Conservation (phyloP, 345 rosid genomes). For the Cardamine resedifolia region DNA sequence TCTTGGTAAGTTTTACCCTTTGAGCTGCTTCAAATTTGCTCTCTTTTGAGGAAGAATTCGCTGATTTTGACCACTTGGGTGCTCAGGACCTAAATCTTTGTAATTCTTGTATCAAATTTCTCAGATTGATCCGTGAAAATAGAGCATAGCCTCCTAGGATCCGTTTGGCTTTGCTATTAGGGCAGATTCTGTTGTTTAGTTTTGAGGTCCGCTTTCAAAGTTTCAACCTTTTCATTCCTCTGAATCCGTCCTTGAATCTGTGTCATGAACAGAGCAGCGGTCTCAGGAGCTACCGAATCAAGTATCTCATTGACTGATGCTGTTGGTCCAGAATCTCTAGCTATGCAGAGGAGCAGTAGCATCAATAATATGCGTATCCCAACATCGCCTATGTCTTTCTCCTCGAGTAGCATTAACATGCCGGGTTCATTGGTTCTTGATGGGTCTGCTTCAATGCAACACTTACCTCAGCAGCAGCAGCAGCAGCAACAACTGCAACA, state of each 20-base stretch:
- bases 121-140: too few relatives aligned
- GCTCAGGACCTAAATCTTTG: too few relatives aligned
- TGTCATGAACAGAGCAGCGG: constrained; percentile 16
- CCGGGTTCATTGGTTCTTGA: constrained; percentile 33
- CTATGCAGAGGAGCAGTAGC: constrained; percentile 30
- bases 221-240: neutral
- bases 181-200: neutral
- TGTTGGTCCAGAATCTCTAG: constrained; percentile 1
- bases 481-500: constrained; percentile 6
- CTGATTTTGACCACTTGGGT: too few relatives aligned
- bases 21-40: neutral
- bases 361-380: constrained; percentile 35
- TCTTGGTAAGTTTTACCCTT: neutral
- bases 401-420: constrained; percentile 27
- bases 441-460: constrained; percentile 34
- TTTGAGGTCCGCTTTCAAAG: constrained; percentile 4
- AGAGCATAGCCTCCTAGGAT: neutral
- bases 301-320: constrained; percentile 30
- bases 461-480: constrained; percentile 24
- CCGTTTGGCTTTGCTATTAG: neutral
- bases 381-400: constrained; percentile 37
- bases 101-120: neutral
- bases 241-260: neutral
- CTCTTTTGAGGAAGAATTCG: too few relatives aligned
- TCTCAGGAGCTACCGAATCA: constrained; percentile 18